Evolutionary conservation across 1,284 basidiomycete species (phyloP).

Genomic region (Rhizoctonia solani): DNA sequence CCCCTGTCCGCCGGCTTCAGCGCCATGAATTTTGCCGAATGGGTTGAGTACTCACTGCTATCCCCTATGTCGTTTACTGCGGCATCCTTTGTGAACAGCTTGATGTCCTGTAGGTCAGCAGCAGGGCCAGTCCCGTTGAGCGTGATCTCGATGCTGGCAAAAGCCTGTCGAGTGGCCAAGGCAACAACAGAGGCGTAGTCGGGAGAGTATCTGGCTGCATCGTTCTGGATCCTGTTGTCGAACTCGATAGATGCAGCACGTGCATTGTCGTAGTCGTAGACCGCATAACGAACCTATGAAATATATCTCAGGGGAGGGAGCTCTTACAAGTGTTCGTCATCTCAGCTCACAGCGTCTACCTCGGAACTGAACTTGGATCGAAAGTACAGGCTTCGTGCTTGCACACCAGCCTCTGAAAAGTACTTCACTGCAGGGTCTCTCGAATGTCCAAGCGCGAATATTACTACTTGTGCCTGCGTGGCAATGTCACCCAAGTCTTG

Average conservation of each 20-base stretch:
- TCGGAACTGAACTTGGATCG: conserved; percentile 56
- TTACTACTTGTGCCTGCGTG: conserved; percentile 46
- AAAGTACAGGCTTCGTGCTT: conserved; percentile 56
- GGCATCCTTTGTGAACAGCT: no score
- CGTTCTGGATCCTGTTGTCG: no score
- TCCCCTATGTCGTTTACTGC: no score
- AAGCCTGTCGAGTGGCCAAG: conserved; percentile 62
- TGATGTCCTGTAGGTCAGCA: no score
- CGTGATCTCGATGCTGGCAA: conserved; percentile 65
- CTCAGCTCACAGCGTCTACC: conserved; percentile 51
- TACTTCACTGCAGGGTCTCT: conserved; percentile 64
- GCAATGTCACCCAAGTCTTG: conserved; percentile 52
- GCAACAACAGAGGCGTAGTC: conserved; percentile 62
- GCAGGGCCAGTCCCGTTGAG: conserved; percentile 56
- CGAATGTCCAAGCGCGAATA: conserved; percentile 61
- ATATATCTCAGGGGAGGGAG: no score
- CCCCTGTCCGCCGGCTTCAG: no score
- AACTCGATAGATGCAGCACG: no score
- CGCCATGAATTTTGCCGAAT: no score
- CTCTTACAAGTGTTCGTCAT: background rate
- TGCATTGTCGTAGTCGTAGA: conserved; percentile 57
- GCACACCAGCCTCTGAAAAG: conserved; percentile 54
- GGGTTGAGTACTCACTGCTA: no score
- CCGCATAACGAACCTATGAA: conserved; percentile 50
- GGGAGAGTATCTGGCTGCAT: no score